A percentile compares a stretch with the other conserved stretches of the same genome.
These are phyloP conservation scores for Colletotrichum costaricense DNA, from an alignment of 2,329 filamentous ascomycete genomes.

Conservation along the genomic window DNA sequence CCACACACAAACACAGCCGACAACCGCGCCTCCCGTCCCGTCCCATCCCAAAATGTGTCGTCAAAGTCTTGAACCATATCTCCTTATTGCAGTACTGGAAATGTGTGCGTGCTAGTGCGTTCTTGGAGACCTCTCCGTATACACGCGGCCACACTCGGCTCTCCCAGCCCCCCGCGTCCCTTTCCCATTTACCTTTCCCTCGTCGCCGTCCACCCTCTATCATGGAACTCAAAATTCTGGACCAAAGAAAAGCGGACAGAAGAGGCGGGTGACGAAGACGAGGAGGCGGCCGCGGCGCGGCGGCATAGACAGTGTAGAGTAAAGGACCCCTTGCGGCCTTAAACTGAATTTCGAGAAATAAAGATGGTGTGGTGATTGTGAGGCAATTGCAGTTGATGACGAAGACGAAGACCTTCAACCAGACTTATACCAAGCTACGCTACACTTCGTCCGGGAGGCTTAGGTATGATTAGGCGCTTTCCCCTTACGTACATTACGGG, in stretches of 20 bases:
- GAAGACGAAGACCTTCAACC: background rate
- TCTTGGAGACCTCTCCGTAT: background rate
- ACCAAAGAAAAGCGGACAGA: background rate
- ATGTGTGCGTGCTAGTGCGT: background rate
- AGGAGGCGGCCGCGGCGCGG: background rate
- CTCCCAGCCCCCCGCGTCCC: background rate
- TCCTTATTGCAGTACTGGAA: background rate
- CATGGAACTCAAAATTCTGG: slow-evolving; percentile 3
- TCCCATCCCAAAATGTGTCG: background rate
- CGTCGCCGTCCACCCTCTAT: background rate
- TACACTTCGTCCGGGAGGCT: background rate
- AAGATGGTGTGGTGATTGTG: background rate
- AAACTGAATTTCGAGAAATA: background rate
- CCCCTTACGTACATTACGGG: background rate
- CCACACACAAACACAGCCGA: background rate
- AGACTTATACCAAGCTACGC: background rate
- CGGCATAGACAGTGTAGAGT: background rate
- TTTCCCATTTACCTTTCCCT: background rate
- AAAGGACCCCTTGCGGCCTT: background rate
- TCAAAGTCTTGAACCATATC: background rate
- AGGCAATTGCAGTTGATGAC: background rate
- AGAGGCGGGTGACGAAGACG: background rate
- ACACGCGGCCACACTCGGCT: no score
- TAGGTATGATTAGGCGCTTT: background rate
- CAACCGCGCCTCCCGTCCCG: background rate